Conservation (phyloP, 768 basidiomycete genomes). For the Lentinula detonsa region DNA sequence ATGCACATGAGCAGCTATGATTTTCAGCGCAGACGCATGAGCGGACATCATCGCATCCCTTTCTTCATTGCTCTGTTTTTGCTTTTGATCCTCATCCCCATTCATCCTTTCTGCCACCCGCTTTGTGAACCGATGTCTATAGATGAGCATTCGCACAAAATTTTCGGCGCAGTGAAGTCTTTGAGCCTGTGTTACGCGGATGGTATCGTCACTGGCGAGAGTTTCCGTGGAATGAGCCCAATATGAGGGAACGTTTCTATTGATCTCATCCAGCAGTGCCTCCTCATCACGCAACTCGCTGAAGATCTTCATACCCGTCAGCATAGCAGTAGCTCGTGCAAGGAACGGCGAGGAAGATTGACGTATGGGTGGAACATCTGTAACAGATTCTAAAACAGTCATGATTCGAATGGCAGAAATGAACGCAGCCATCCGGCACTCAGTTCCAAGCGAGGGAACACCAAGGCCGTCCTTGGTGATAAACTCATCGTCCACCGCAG, state of each 20-base stretch:
- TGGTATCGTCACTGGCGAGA: slow-evolving; percentile 77
- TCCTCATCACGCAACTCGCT: slow-evolving; percentile 78
- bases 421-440: slow-evolving; percentile 79
- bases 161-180: slow-evolving; percentile 85
- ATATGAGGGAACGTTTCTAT: slow-evolving; percentile 59
- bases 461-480: slow-evolving; percentile 70
- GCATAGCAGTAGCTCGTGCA: slow-evolving; percentile 58
- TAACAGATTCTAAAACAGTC: slow-evolving; percentile 82
- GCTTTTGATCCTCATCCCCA: slow-evolving; percentile 35
- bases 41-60: slow-evolving; percentile 72
- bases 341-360: slow-evolving; percentile 77
- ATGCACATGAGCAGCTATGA: slow-evolving; percentile 77
- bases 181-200: slow-evolving; percentile 85
- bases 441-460: slow-evolving; percentile 62
- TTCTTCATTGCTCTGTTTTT: slow-evolving; percentile 55
- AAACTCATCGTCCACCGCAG: slow-evolving; percentile 84
- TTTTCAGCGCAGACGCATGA: slow-evolving; percentile 72
- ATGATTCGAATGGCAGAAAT: slow-evolving; percentile 71
- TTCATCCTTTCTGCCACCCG: slow-evolving; percentile 64
- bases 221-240: slow-evolving; percentile 83
- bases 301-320: slow-evolving; percentile 55
- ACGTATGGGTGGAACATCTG: slow-evolving; percentile 74
- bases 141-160: slow-evolving; percentile 81
- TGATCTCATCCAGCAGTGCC: slow-evolving; percentile 73
- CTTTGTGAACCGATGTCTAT: slow-evolving; percentile 81